phyloP scores from a whole-genome alignment of 257 asterid genomes.

The Buddleja alternifolia region DNA sequence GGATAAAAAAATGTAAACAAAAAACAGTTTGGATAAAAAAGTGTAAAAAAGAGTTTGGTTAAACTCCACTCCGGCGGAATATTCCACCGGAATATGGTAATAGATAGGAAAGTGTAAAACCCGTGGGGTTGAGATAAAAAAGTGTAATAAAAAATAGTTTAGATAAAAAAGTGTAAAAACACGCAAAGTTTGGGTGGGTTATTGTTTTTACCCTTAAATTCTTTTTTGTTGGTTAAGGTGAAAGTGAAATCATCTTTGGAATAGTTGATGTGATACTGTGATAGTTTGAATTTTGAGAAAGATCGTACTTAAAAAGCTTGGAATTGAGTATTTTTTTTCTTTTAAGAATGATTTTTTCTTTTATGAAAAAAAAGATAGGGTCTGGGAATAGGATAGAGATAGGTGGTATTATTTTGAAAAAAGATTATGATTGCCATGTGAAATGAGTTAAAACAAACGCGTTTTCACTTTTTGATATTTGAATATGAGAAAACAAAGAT shows the following conservation, averaged over 20 bases:
- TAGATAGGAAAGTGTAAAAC: no score
- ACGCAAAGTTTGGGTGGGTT: no score
- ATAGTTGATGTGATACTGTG: conserved; percentile 3
- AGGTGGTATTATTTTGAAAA: not conserved
- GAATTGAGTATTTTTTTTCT: not conserved
- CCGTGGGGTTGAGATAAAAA: no score
- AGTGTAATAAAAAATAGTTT: no score
- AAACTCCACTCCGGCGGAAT: no score
- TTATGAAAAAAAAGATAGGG: not conserved
- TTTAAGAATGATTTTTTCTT: not conserved
- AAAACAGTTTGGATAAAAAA: no score
- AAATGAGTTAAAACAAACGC: not conserved
- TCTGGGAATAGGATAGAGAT: not conserved
- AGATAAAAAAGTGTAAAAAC: no score
- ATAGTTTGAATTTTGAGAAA: not conserved
- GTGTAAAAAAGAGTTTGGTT: no score
- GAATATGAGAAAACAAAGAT: not conserved
- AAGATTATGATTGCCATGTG: not conserved
- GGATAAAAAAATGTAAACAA: no score
- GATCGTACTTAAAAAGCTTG: not conserved
- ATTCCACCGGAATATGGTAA: no score
- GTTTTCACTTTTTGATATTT: conserved; percentile 2
- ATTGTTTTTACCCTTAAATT: no score
- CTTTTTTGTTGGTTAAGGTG: not conserved
- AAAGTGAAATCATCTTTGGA: not conserved